phyloP scores from a whole-genome alignment of 306 rosid species.

The Hippophae rhamnoides region DNA sequence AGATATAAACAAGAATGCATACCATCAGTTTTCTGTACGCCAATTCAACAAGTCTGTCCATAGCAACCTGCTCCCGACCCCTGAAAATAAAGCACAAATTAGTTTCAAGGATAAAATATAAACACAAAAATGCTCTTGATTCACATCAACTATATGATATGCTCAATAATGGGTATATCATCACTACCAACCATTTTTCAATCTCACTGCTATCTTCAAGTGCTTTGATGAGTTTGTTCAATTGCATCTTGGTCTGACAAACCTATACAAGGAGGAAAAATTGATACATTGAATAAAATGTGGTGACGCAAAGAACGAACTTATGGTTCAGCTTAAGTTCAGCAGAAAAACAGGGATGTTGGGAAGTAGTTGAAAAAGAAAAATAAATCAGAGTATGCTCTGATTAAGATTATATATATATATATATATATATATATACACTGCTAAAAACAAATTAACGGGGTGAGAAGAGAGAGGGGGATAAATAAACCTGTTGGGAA shows the following conservation, averaged over 20 bases:
- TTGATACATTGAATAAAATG: too few relatives aligned
- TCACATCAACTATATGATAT: too few relatives aligned
- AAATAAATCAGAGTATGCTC: neutral
- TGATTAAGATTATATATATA: neutral
- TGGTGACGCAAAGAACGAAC: too few relatives aligned
- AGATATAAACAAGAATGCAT: conserved; percentile 20
- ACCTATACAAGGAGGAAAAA: too few relatives aligned
- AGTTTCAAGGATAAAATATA: neutral
- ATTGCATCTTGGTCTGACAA: too few relatives aligned
- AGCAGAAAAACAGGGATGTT: neutral
- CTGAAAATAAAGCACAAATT: conserved; percentile 36
- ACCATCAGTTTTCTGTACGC: conserved; percentile 80
- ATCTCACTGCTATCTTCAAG: too few relatives aligned
- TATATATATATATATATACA: neutral
- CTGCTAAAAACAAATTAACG: conserved; percentile 4
- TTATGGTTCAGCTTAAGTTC: too few relatives aligned
- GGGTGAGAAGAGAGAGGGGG: neutral
- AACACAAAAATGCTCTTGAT: too few relatives aligned
- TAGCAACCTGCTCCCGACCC: conserved; percentile 66
- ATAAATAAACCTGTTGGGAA: conserved; percentile 48
- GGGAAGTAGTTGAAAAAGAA: neutral
- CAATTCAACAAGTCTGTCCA: conserved; percentile 69
- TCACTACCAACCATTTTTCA: too few relatives aligned
- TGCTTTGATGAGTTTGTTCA: too few relatives aligned
- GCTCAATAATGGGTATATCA: too few relatives aligned